phyloP scores from a whole-genome alignment of 2,329 filamentous ascomycete species.

The Dactylellina drechsleri region DNA sequence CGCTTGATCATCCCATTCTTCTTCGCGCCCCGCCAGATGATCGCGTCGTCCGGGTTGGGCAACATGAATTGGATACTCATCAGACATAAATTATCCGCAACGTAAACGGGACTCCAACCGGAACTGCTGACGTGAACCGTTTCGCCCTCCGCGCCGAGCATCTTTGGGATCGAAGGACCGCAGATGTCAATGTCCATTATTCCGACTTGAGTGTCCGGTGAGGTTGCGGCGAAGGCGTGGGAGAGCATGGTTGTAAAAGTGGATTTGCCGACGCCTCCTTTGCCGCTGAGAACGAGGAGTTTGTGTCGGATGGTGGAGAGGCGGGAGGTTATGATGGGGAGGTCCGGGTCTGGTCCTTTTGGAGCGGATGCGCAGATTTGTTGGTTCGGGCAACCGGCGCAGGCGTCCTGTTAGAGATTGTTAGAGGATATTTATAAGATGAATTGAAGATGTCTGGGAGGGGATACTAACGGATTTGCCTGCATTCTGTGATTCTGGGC shows the following conservation, averaged over 20 bases:
- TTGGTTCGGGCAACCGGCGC: conserved; percentile 95
- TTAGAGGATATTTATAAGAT: conserved; percentile 59
- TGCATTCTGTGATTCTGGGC: conserved; percentile 79
- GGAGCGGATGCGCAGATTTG: conserved; percentile 91
- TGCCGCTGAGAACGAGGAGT: conserved; percentile 89
- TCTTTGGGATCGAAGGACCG: conserved; percentile 94
- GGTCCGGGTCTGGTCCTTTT: conserved; percentile 94
- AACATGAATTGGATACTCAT: conserved; percentile 99
- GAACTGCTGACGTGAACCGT: conserved; percentile 89
- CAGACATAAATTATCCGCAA: conserved; percentile 89
- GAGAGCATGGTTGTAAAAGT: conserved; percentile 90
- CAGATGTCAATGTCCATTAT: conserved; percentile 99
- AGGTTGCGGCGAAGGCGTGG: conserved; percentile 81
- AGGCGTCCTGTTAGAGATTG: conserved; percentile 77
- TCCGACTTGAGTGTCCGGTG: conserved; percentile 81
- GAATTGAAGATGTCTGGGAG: conserved; percentile 56
- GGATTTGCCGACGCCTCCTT: conserved; percentile 95
- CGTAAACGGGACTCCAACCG: conserved; percentile 96
- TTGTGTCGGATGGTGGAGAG: conserved; percentile 87
- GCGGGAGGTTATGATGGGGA: conserved; percentile 84
- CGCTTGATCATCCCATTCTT: conserved; percentile 99
- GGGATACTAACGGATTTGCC: conserved; percentile 64
- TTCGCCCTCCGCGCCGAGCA: conserved; percentile 96
- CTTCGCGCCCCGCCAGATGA: conserved; percentile 98
- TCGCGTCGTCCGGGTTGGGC: conserved; percentile 88